A percentile compares a stretch with the other conserved stretches of the same genome.
These are phyloP conservation scores for Ogataea nonfermentans DNA, from an alignment of 805 yeast genomes.

Conservation along the genomic window DNA sequence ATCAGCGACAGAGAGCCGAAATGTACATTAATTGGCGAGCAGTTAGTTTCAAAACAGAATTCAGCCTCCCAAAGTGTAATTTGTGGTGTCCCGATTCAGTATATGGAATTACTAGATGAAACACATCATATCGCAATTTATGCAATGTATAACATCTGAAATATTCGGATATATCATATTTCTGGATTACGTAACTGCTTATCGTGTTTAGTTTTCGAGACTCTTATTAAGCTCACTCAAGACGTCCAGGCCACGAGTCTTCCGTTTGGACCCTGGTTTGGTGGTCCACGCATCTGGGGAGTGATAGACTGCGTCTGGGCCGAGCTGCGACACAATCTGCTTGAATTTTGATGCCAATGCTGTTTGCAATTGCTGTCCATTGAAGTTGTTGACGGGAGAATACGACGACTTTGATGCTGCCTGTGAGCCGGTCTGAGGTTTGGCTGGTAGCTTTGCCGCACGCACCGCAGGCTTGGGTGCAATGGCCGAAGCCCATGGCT, in stretches of 20 bases:
- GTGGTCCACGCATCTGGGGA: slow-evolving; percentile 13
- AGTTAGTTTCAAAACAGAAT: no score
- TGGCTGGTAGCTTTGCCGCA: slow-evolving; percentile 10
- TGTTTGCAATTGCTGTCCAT: slow-evolving; percentile 16
- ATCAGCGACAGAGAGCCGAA: no score
- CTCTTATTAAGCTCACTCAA: slow-evolving; percentile 23
- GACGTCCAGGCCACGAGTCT: slow-evolving; percentile 20
- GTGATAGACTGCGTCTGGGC: slow-evolving; percentile 10
- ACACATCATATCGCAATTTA: no score
- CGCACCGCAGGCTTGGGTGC: slow-evolving; percentile 10
- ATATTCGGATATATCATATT: no score
- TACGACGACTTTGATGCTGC: slow-evolving; percentile 4
- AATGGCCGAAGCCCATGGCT: slow-evolving; percentile 21
- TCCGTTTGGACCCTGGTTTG: slow-evolving; percentile 8
- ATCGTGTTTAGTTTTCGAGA: slow-evolving; percentile 6
- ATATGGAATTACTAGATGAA: no score
- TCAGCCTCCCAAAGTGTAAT: no score
- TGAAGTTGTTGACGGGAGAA: slow-evolving; percentile 22
- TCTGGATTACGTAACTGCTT: no score
- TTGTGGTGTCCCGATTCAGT: no score
- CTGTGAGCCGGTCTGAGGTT: slow-evolving; percentile 4
- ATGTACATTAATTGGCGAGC: no score
- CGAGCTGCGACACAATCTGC: slow-evolving; percentile 16
- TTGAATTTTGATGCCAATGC: slow-evolving; percentile 17
- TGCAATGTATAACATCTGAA: no score